phyloP scores from a whole-genome alignment of 2,329 filamentous ascomycete genomes.

The Cladosporium sp. region DNA sequence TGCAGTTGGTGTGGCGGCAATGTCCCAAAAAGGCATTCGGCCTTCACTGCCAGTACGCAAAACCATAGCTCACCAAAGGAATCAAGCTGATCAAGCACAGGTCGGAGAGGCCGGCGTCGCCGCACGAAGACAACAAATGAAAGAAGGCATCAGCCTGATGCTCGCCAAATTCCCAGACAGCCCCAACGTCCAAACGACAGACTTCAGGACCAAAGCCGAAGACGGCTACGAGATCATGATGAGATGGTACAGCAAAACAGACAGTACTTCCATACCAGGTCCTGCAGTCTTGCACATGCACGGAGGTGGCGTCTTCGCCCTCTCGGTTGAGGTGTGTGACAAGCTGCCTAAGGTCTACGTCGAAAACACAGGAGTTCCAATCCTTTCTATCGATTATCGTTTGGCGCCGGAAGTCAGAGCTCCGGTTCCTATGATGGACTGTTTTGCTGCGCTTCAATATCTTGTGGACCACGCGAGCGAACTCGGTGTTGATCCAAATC shows the following conservation, averaged over 20 bases:
- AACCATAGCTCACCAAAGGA: background rate
- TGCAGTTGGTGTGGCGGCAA: slow-evolving; percentile 9
- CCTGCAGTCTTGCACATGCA: slow-evolving; percentile 35
- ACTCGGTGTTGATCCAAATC: slow-evolving; percentile 38
- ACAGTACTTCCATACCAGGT: slow-evolving; percentile 10
- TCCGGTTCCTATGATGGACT: slow-evolving; percentile 36
- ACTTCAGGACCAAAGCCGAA: slow-evolving; percentile 15
- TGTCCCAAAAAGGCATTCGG: slow-evolving; percentile 7
- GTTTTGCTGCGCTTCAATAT: slow-evolving; percentile 37
- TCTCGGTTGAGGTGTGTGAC: slow-evolving; percentile 26
- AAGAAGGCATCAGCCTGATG: slow-evolving; percentile 13
- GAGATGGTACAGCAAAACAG: slow-evolving; percentile 18
- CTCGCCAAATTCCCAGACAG: slow-evolving; percentile 8
- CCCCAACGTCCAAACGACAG: slow-evolving; percentile 15
- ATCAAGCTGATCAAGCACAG: background rate
- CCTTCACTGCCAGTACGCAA: slow-evolving; percentile 12
- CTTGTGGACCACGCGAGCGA: slow-evolving; percentile 34
- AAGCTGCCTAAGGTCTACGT: slow-evolving; percentile 26
- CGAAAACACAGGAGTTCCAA: slow-evolving; percentile 28
- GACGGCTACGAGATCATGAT: slow-evolving; percentile 21
- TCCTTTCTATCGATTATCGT: slow-evolving; percentile 28
- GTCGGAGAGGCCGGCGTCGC: slow-evolving; percentile 16
- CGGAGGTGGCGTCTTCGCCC: slow-evolving; percentile 38
- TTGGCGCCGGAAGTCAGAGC: slow-evolving; percentile 28
- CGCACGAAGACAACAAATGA: slow-evolving; percentile 9